Evolutionary conservation across 345 rosid genomes (phyloP).

Genomic region (Eucalyptus pauciflora): DNA sequence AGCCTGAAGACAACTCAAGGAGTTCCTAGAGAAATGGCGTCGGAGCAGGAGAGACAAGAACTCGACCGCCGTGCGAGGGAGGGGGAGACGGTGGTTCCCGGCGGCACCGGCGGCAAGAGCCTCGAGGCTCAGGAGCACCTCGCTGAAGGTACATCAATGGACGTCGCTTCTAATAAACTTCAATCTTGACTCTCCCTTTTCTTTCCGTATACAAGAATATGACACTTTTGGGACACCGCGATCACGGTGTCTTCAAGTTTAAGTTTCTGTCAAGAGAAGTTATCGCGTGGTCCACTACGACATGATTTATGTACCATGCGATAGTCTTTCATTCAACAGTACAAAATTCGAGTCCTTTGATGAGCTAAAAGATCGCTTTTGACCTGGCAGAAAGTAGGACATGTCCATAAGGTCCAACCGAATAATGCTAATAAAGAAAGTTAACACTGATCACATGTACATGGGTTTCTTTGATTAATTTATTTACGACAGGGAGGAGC

Average conservation of each 20-base stretch:
- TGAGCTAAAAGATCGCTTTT: neutral
- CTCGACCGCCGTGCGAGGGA: slow-evolving; percentile 63
- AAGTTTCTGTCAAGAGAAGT: neutral
- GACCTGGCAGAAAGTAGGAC: neutral
- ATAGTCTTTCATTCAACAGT: neutral
- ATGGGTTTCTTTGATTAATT: neutral
- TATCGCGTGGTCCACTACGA: neutral
- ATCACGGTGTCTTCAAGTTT: neutral
- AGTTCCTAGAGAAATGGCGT: slow-evolving; percentile 12
- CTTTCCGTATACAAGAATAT: neutral
- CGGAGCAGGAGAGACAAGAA: slow-evolving; percentile 37
- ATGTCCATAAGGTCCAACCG: neutral
- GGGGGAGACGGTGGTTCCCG: slow-evolving; percentile 75
- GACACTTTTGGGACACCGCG: neutral
- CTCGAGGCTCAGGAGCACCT: slow-evolving; percentile 85
- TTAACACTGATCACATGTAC: neutral
- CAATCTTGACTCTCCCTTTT: neutral
- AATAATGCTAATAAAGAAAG: neutral
- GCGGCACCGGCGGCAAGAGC: slow-evolving; percentile 89
- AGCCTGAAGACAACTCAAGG: neutral
- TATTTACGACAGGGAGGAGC: slow-evolving; percentile 12
- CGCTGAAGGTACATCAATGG: slow-evolving; percentile 43
- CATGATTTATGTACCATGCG: neutral
- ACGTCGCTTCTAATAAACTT: neutral
- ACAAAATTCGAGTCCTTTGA: neutral